Evolutionary conservation across 306 rosid genomes (phyloP).

Genomic region (Quercus cerris): DNA sequence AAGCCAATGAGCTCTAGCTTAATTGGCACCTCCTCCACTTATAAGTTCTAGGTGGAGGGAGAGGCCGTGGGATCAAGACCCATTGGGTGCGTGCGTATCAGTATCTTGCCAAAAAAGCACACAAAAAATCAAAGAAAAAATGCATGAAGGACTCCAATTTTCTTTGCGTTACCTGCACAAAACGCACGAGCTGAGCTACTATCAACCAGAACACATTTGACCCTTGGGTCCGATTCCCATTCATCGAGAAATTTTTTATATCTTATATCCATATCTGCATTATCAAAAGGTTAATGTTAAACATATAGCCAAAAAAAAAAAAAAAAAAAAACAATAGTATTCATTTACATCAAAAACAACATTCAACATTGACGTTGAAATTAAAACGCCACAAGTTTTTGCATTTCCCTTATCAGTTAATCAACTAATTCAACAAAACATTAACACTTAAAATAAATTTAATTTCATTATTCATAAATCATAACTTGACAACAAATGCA

Average conservation of each 20-base stretch:
- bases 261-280: conserved; percentile 87
- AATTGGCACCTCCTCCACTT: no score
- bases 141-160: background rate
- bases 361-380: background rate
- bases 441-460: background rate
- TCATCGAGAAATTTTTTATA: conserved; percentile 82
- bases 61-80: no score
- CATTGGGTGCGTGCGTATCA: no score
- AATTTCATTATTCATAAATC: background rate
- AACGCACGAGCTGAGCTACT: conserved; percentile 93
- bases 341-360: background rate
- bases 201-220: conserved; percentile 83
- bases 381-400: background rate
- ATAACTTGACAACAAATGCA: background rate
- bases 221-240: conserved; percentile 85
- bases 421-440: background rate
- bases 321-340: background rate
- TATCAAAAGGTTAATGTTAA: conserved; percentile 6
- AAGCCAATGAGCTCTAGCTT: background rate
- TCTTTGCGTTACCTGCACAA: conserved; percentile 71
- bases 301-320: background rate
- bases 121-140: background rate
- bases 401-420: background rate
- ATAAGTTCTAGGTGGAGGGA: no score
- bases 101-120: no score